Percentiles rank a stretch among this genome's conserved stretches.
Evolutionary conservation across 2,329 filamentous ascomycete genomes (phyloP).

Genomic region (Fusarium xylarioides): DNA sequence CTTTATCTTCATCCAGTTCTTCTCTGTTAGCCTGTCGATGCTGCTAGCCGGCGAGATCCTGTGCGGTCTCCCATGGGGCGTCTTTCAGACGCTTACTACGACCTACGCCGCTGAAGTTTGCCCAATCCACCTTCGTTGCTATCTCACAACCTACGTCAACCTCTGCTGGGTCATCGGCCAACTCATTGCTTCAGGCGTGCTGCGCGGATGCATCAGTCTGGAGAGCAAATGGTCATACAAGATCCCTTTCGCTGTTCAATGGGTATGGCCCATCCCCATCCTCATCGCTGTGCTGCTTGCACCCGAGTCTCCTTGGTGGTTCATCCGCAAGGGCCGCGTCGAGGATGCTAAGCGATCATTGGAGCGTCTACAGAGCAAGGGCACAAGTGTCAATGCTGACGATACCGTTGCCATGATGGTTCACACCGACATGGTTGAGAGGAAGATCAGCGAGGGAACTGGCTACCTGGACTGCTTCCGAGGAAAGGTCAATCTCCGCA

Average conservation of each 20-base stretch:
- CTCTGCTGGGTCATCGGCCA: neutral
- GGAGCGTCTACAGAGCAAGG: neutral
- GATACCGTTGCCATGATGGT: neutral
- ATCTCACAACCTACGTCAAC: neutral
- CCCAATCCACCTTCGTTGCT: neutral
- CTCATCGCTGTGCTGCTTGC: neutral
- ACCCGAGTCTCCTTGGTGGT: neutral
- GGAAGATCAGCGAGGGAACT: neutral
- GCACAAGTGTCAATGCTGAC: neutral
- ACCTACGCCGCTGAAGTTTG: neutral
- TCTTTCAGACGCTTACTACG: neutral
- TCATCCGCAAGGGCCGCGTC: neutral
- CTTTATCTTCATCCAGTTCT: neutral
- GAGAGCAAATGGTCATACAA: neutral
- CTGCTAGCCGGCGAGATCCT: neutral
- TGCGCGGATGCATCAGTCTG: neutral
- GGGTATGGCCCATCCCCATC: neutral
- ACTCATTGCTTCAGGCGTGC: neutral
- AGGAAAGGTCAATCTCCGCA: neutral
- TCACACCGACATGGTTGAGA: neutral
- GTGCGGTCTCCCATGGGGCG: neutral
- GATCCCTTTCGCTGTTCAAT: neutral
- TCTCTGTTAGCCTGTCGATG: neutral
- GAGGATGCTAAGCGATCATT: neutral
- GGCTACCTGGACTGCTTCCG: neutral